A percentile compares a stretch with the other conserved stretches of the same genome.
Conservation (phyloP, 139 green algal genomes). For the Chlamydomonas schloesseri region DNA sequence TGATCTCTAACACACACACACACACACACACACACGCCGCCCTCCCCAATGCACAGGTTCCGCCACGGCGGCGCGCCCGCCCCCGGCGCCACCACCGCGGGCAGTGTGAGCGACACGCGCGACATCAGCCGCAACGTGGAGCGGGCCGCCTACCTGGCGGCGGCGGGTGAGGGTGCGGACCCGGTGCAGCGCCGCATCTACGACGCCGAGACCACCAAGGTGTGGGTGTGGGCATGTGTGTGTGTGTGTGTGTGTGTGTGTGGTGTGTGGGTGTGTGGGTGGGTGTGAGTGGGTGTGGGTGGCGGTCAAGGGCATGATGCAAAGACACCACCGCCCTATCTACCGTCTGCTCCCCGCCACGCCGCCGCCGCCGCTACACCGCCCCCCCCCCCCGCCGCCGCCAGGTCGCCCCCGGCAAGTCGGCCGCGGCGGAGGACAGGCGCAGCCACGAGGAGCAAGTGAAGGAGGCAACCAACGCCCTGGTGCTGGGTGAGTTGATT, state of each 20-base stretch:
- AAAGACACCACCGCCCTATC: no score
- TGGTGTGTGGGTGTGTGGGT: no score
- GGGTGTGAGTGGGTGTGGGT: no score
- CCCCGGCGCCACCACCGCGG: background rate
- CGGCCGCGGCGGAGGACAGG: background rate
- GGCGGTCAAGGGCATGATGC: no score
- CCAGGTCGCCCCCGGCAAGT: background rate
- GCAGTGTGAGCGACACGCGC: background rate
- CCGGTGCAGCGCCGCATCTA: slow-evolving; percentile 50
- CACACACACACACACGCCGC: no score
- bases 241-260: no score
- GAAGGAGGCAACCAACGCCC: slow-evolving; percentile 22
- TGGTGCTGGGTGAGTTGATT: slow-evolving; percentile 47
- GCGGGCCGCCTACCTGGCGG: slow-evolving; percentile 48
- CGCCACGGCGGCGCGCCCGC: slow-evolving; percentile 6
- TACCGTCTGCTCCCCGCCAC: no score
- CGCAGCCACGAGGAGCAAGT: background rate
- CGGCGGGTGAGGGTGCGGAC: background rate
- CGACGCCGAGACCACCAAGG: slow-evolving; percentile 54
- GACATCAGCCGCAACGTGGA: slow-evolving; percentile 63
- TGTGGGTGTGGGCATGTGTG: background rate
- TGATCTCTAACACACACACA: no score
- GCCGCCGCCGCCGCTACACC: no score
- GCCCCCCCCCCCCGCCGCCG: background rate
- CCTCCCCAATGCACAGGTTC: background rate